Conservation (phyloP, 306 rosid species). For the Lathyrus tuberosus region DNA sequence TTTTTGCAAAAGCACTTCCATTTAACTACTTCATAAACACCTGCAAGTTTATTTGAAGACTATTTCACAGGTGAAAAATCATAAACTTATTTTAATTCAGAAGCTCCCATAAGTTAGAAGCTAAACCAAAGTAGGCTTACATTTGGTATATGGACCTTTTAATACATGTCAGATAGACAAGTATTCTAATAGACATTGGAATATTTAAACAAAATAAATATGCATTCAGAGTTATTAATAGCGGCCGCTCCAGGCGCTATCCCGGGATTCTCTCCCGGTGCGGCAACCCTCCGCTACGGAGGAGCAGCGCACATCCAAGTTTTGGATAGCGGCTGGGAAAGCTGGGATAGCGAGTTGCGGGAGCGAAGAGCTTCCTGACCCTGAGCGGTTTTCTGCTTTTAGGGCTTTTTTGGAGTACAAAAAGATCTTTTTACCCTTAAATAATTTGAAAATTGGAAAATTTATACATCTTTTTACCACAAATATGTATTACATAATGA, state of each 20-base stretch:
- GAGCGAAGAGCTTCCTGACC: too few species aligned
- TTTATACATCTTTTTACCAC: conserved; percentile 9
- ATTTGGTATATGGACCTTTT: conserved; percentile 15
- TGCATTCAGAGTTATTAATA: too few species aligned
- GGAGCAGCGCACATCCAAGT: too few species aligned
- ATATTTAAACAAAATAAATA: conserved; percentile 18
- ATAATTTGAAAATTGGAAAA: too few species aligned
- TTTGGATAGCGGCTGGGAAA: too few species aligned
- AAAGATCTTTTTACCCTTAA: too few species aligned
- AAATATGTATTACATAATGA: conserved; percentile 26
- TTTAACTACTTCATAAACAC: not conserved
- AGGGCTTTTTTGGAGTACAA: too few species aligned
- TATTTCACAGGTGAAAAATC: not conserved
- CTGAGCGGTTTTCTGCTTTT: too few species aligned
- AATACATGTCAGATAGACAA: not conserved
- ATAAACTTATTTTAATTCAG: conserved; percentile 1
- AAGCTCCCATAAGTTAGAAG: conserved; percentile 6
- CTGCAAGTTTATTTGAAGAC: not conserved
- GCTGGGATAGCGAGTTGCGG: too few species aligned
- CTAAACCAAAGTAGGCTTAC: not conserved
- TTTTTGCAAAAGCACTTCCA: not conserved
- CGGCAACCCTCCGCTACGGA: too few species aligned
- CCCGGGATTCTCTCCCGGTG: too few species aligned
- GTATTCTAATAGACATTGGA: not conserved
- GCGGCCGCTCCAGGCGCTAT: too few species aligned